A percentile compares a stretch with the other conserved stretches of the same genome.
Evolutionary conservation across 768 basidiomycete species (phyloP).

Genomic region (Suillus decipiens): DNA sequence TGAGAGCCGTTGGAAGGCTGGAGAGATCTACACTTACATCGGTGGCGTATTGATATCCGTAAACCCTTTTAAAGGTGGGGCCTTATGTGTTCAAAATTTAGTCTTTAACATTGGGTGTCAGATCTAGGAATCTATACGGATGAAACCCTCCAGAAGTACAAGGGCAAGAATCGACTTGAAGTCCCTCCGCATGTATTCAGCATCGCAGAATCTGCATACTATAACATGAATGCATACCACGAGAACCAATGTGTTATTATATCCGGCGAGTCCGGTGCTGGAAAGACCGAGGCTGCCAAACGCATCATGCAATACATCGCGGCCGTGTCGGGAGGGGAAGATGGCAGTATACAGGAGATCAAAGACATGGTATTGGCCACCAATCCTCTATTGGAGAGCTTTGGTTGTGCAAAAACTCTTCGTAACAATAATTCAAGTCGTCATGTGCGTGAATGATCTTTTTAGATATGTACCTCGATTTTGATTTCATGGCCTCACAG

Average conservation of each 20-base stretch:
- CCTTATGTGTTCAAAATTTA: conserved; percentile 9
- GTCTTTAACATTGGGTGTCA: conserved; percentile 31
- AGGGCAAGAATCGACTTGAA: conserved; percentile 96
- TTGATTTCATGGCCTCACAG: conserved; percentile 41
- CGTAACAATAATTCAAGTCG: conserved; percentile 99
- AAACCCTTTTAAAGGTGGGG: conserved; percentile 89
- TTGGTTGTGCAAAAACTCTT: conserved; percentile 98
- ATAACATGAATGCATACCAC: conserved; percentile 99
- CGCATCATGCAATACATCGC: conserved; percentile 99
- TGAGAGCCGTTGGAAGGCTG: conserved; percentile 93
- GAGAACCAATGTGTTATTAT: conserved; percentile 99
- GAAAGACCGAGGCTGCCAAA: conserved; percentile 99
- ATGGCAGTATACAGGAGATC: conserved; percentile 93
- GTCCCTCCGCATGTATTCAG: conserved; percentile 97
- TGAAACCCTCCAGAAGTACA: conserved; percentile 80
- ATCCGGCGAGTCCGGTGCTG: conserved; percentile 97
- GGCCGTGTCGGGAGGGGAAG: conserved; percentile 87
- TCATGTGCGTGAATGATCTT: conserved; percentile 66
- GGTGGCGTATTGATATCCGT: conserved; percentile 99
- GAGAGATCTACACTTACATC: conserved; percentile 99
- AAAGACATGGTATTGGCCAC: conserved; percentile 99
- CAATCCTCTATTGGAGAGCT: conserved; percentile 95
- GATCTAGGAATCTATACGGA: conserved; percentile 99
- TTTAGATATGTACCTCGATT: not conserved
- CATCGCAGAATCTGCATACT: conserved; percentile 96